Base-by-base conservation (phyloP, 345 rosid species). In the Brassica napus region DNA sequence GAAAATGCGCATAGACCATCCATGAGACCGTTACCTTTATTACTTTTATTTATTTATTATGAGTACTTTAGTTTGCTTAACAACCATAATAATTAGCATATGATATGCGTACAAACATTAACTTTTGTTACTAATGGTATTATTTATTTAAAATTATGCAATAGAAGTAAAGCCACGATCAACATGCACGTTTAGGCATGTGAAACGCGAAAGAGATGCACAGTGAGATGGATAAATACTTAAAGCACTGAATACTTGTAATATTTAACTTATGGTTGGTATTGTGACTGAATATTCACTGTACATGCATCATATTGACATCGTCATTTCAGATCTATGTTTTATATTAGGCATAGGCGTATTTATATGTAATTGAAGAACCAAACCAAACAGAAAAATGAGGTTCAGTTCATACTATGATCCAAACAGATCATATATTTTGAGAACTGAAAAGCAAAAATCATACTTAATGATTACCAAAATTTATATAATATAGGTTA, bases 101-200 rank as follows among this genome's bases (percentile, higher is more conserved):
- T 76, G 80, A 81, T 81, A 81, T 76, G 80, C 76, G 77, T 71
- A 76, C 77, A 75, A 76, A 81, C 68, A 80, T 65, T 57, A 4
- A 42, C 79, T 80, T 79, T 78, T 35, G 1, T 65, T 65, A 65
- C 26, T 10, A 28, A 15, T 24, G 6, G 15, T 60, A 63, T 71
- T 35, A 24, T 18, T 39, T 28, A 16, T 73, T 66, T 44, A 5
- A 47, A 49, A 61, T 10, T 62, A 62, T 18, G 57, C 35, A 54
- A 74, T 24, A 31, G 16, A 65, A 70, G 14, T 80, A 80, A 81
- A 81, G 80, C 82, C 71, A 81, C 73, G 58, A 81, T 75, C 83
- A 39, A 39, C 77, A 81, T 81, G 83, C 83, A 74, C 83, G 80
- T 81, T 81, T 81, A 57, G 72, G 83, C 83, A 81, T 81, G 80